Evolutionary conservation across 1,284 basidiomycete species (phyloP), one percentile per base, ranked within the genome.

Genomic region (Boletus smithii): DNA sequence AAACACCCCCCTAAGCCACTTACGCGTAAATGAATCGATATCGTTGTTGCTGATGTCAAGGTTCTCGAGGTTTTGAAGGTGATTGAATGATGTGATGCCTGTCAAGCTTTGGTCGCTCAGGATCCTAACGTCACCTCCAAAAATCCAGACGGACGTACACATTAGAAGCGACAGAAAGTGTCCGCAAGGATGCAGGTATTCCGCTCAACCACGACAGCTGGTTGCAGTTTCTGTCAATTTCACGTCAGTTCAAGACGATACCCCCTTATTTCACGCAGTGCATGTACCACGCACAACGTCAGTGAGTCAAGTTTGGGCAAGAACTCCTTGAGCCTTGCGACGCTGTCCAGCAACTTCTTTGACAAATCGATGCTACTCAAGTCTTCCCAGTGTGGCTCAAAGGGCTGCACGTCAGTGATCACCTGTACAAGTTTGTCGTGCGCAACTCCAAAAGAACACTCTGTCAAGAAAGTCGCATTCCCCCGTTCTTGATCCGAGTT

Each of bases 341-440:
- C 84, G 59, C 92, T 94, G 60, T 98, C 95, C 39, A 95, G 70
- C 39, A 81, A 80, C 66, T 88, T 88, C 42, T 75, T 73, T 31
- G 85, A 85, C 57, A 99, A 72, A 64, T 98, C 85, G 55, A 99
- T 85, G 13, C 71, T 69, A 46, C 65, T 74, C 54, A 99, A 70
- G 38, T 81, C 74, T 57, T 97, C 93, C 95, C 95, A 99, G 65
- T 92, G 80, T 14, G 94, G 92, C 64, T 95, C 91, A 70, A 93
- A 97, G 1, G 95, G 93, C 64, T 95, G 88, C 11, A 95, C 85
- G 61, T 98, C 95, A 34, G 95, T 98, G 61, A 99, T 91, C 53
- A 92, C 82, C 67, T 92, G 82, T 2, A 99, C 86, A 3, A 99
- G 80, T 37, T 83, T 81, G 66, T 97, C 95, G 61, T 91, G 90